A percentile compares a stretch with the other conserved stretches of the same genome.
Conservation (phyloP, 116 monocot species). For the Papilionanthe hybrid region DNA sequence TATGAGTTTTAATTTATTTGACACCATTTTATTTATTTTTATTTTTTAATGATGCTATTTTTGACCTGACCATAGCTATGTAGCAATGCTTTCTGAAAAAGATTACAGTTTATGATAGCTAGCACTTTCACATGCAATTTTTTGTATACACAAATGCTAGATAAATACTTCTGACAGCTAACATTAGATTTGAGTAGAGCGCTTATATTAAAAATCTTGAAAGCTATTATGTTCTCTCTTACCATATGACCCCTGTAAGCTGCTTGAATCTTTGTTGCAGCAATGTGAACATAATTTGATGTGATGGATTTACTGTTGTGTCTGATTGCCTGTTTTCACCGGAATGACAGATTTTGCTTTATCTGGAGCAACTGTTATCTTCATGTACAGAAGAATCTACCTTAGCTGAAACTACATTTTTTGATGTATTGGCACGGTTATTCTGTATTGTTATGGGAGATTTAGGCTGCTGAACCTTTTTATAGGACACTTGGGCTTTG, state of each 20-base stretch:
- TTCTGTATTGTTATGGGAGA: neutral
- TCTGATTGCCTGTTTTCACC: slow-evolving; percentile 10
- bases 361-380: neutral
- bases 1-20: no score
- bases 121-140: neutral
- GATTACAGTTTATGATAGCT: no score
- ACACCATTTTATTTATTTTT: no score
- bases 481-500: slow-evolving; percentile 16
- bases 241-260: slow-evolving; percentile 78
- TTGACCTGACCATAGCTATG: neutral
- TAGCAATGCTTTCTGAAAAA: no score
- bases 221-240: slow-evolving; percentile 1
- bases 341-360: slow-evolving; percentile 4
- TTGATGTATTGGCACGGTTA: neutral
- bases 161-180: neutral
- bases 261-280: slow-evolving; percentile 77
- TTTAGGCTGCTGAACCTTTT: slow-evolving; percentile 4
- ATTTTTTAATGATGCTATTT: neutral
- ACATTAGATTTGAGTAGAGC: neutral
- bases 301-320: slow-evolving; percentile 1
- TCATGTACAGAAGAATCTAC: neutral
- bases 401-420: neutral
- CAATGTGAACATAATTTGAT: slow-evolving; percentile 22
- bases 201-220: neutral
- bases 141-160: neutral